phyloP scores from a whole-genome alignment of 805 yeast species.

The Candida ortonii region DNA sequence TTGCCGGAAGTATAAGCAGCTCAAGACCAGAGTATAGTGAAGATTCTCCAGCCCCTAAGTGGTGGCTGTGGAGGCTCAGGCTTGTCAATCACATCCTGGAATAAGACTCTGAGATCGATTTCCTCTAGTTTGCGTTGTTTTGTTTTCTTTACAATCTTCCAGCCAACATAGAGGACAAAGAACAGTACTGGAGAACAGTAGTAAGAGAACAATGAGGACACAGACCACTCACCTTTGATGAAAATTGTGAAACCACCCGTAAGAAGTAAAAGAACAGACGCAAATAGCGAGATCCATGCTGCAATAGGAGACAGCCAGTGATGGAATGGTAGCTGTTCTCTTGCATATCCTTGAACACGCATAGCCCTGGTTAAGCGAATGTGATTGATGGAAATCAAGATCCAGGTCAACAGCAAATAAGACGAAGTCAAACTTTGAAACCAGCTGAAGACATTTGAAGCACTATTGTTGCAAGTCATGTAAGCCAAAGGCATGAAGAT shows the following conservation, averaged over 20 bases:
- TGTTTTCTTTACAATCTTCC: slow-evolving; percentile 35
- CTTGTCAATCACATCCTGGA: slow-evolving; percentile 31
- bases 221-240: slow-evolving; percentile 31
- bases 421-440: slow-evolving; percentile 56
- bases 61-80: slow-evolving; percentile 27
- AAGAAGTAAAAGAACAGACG: slow-evolving; percentile 28
- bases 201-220: slow-evolving; percentile 25
- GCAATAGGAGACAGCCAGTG: slow-evolving; percentile 27
- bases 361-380: slow-evolving; percentile 33
- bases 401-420: slow-evolving; percentile 59
- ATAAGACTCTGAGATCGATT: slow-evolving; percentile 38
- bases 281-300: slow-evolving; percentile 34
- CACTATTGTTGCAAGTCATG: slow-evolving; percentile 55
- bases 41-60: slow-evolving; percentile 16
- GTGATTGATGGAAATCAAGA: slow-evolving; percentile 46
- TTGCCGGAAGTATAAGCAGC: no score
- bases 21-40: slow-evolving; percentile 16
- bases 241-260: slow-evolving; percentile 38
- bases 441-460: slow-evolving; percentile 60
- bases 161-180: slow-evolving; percentile 29
- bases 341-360: slow-evolving; percentile 38
- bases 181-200: slow-evolving; percentile 28
- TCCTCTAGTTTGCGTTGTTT: slow-evolving; percentile 35
- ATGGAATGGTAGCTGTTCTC: slow-evolving; percentile 35
- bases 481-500: slow-evolving; percentile 51